These are phyloP conservation scores for Trebouxia sp. DNA, from an alignment of 139 green algal species.

Conservation along the genomic window DNA sequence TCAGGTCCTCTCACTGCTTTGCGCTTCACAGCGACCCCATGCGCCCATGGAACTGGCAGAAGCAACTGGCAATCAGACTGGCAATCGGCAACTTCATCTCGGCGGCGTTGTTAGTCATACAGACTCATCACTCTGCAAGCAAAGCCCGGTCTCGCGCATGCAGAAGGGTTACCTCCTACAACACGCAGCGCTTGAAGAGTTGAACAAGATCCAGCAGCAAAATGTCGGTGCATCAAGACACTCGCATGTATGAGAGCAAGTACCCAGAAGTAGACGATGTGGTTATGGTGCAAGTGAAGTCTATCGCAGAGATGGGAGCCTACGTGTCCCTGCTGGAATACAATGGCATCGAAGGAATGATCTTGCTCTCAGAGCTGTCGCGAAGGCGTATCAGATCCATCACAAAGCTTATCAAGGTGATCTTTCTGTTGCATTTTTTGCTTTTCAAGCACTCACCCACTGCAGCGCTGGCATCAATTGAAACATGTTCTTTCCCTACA, in stretches of 20 bases:
- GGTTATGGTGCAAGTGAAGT: slow-evolving; percentile 96
- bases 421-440: neutral
- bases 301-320: slow-evolving; percentile 98
- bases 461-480: neutral
- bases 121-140: too few species aligned
- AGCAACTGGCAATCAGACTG: too few species aligned
- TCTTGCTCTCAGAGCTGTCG: slow-evolving; percentile 98
- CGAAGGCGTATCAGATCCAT: slow-evolving; percentile 97
- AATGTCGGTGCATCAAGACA: slow-evolving; percentile 26
- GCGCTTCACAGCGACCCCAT: too few species aligned
- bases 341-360: slow-evolving; percentile 96
- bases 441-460: neutral
- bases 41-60: too few species aligned
- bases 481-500: neutral
- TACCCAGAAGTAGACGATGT: slow-evolving; percentile 98
- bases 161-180: too few species aligned
- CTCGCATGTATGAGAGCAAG: slow-evolving; percentile 93
- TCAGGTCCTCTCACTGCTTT: too few species aligned
- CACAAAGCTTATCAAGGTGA: slow-evolving; percentile 98
- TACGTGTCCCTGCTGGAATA: slow-evolving; percentile 97
- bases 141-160: too few species aligned
- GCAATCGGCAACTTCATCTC: too few species aligned
- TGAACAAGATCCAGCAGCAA: too few species aligned
- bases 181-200: too few species aligned
- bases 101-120: too few species aligned